Evolutionary conservation across 1,284 basidiomycete species (phyloP).

Genomic region (Erythrobasidium hasegawianum): DNA sequence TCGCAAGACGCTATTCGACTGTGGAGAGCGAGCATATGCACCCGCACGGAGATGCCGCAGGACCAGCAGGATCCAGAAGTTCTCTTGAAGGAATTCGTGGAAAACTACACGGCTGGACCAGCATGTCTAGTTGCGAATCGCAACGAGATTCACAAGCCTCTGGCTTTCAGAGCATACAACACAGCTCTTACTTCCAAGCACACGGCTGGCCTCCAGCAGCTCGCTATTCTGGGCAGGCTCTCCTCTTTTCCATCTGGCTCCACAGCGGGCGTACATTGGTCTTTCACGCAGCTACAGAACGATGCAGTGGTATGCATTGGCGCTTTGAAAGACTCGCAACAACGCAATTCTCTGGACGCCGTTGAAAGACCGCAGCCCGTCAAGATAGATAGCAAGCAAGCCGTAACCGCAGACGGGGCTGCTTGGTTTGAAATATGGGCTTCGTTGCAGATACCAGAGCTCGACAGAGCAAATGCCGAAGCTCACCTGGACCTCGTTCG

Average conservation of each 20-base stretch:
- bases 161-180: not conserved
- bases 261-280: not conserved
- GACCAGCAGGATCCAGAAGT: no score
- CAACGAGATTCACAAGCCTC: not conserved
- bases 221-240: not conserved
- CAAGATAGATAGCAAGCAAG: no score
- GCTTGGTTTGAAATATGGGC: constrained; percentile 18
- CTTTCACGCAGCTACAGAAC: not conserved
- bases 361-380: not conserved
- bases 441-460: constrained; percentile 12
- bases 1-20: no score
- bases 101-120: not conserved
- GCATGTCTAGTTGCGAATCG: not conserved
- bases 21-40: no score
- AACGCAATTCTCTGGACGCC: not conserved
- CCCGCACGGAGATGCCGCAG: no score
- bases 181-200: not conserved
- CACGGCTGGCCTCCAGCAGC: not conserved
- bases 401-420: not conserved
- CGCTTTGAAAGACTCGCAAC: not conserved
- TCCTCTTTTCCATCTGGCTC: not conserved
- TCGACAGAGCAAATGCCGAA: not conserved
- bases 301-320: not conserved
- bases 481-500: constrained; percentile 30
- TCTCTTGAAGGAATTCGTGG: not conserved